Evolutionary conservation across 1,139 yeast genomes (phyloP).

Genomic region (Debaryomyces coudertii): DNA sequence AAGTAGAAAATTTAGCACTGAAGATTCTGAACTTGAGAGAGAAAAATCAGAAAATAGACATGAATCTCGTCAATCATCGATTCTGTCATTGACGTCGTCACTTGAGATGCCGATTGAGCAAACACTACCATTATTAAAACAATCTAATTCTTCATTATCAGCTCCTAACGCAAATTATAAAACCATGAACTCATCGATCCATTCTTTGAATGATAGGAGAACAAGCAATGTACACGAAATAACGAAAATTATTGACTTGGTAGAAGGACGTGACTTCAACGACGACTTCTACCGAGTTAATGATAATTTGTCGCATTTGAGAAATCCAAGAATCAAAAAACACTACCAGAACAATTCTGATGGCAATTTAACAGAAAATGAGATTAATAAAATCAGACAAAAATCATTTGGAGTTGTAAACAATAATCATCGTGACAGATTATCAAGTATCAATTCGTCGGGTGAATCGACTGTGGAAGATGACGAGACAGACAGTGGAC

Average conservation of each 20-base stretch:
- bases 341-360: conserved; percentile 30
- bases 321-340: conserved; percentile 41
- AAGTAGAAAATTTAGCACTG: not conserved
- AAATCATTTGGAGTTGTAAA: conserved; percentile 34
- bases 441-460: conserved; percentile 10
- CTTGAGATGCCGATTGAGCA: conserved; percentile 36
- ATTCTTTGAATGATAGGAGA: conserved; percentile 34
- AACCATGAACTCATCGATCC: conserved; percentile 28
- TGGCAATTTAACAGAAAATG: conserved; percentile 8
- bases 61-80: conserved; percentile 16
- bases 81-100: conserved; percentile 28
- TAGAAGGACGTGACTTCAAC: conserved; percentile 31
- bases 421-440: conserved; percentile 10
- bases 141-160: conserved; percentile 33
- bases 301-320: conserved; percentile 29
- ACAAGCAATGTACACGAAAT: conserved; percentile 20
- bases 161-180: not conserved
- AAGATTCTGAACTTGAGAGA: not conserved
- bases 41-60: not conserved
- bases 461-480: conserved; percentile 4
- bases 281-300: conserved; percentile 26
- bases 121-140: conserved; percentile 40
- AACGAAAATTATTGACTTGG: conserved; percentile 29
- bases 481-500: conserved; percentile 7
- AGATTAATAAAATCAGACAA: conserved; percentile 19